Percentiles rank a stretch among this genome's conserved stretches.
Conservation (phyloP, 1,284 basidiomycete genomes). For the Irpex rosettiformis region DNA sequence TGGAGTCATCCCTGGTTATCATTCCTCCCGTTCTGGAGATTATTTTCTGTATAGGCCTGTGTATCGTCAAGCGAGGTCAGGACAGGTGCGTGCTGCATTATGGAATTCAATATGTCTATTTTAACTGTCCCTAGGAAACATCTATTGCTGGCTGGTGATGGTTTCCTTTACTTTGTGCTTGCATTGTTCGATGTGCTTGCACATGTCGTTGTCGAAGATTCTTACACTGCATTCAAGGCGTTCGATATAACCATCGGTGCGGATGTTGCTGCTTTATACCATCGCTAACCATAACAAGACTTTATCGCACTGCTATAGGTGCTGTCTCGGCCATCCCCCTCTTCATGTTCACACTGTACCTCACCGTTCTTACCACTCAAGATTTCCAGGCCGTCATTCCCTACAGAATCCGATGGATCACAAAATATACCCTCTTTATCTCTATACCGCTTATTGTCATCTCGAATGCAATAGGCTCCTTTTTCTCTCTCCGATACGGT, state of each 20-base stretch:
- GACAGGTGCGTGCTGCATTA: conserved; percentile 43
- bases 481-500: conserved; percentile 59
- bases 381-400: conserved; percentile 54
- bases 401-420: conserved; percentile 39
- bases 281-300: conserved; percentile 2
- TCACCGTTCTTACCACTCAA: conserved; percentile 46
- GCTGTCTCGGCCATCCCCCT: conserved; percentile 55
- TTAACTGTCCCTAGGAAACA: conserved; percentile 38
- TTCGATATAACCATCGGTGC: conserved; percentile 46
- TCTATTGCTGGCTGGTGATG: conserved; percentile 58
- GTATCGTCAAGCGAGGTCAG: conserved; percentile 47
- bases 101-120: conserved; percentile 5
- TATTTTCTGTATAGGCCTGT: conserved; percentile 50
- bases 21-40: conserved; percentile 63
- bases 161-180: conserved; percentile 55
- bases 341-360: conserved; percentile 50
- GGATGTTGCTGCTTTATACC: conserved; percentile 18
- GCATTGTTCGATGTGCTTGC: conserved; percentile 58
- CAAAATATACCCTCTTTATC: conserved; percentile 43
- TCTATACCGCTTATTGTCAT: conserved; percentile 54
- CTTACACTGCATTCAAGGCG: conserved; percentile 32
- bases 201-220: conserved; percentile 45
- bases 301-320: conserved; percentile 39
- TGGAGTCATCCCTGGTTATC: conserved; percentile 49
- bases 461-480: conserved; percentile 60